Conservation (phyloP, 2,329 filamentous ascomycete genomes). For the Microsporum canis region DNA sequence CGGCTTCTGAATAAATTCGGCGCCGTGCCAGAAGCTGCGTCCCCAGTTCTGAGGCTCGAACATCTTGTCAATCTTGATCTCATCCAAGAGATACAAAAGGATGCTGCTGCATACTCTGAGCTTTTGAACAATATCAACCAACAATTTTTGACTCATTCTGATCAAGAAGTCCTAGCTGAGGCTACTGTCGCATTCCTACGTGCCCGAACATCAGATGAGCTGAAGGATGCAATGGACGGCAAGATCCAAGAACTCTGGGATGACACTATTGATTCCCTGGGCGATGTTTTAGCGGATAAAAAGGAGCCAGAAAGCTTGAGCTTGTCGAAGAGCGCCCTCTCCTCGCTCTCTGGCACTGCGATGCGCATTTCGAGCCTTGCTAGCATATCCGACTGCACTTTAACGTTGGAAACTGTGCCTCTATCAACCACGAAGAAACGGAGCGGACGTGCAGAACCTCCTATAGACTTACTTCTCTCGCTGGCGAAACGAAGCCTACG, state of each 20-base stretch:
- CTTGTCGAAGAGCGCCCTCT: slow-evolving; percentile 53
- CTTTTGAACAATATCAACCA: slow-evolving; percentile 85
- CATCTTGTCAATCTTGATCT: slow-evolving; percentile 76
- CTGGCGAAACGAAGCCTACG: slow-evolving; percentile 64
- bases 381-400: slow-evolving; percentile 64
- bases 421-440: slow-evolving; percentile 28
- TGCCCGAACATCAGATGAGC: slow-evolving; percentile 73
- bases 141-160: slow-evolving; percentile 87
- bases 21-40: slow-evolving; percentile 74
- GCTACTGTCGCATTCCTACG: slow-evolving; percentile 73
- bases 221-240: slow-evolving; percentile 71
- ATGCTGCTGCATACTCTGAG: slow-evolving; percentile 65
- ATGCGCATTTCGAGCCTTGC: slow-evolving; percentile 72
- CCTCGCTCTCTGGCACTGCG: slow-evolving; percentile 60
- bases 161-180: slow-evolving; percentile 72
- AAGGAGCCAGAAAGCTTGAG: slow-evolving; percentile 35
- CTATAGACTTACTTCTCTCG: slow-evolving; percentile 56
- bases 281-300: slow-evolving; percentile 57
- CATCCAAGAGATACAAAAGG: slow-evolving; percentile 80
- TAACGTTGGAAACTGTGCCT: slow-evolving; percentile 54
- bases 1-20: slow-evolving; percentile 86
- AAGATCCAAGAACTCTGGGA: slow-evolving; percentile 82
- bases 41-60: slow-evolving; percentile 72
- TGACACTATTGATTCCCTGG: slow-evolving; percentile 61
- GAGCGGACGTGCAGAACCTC: slow-evolving; percentile 31